Base-by-base conservation (phyloP, 257 asterid species). In the Knoxia roxburghii region DNA sequence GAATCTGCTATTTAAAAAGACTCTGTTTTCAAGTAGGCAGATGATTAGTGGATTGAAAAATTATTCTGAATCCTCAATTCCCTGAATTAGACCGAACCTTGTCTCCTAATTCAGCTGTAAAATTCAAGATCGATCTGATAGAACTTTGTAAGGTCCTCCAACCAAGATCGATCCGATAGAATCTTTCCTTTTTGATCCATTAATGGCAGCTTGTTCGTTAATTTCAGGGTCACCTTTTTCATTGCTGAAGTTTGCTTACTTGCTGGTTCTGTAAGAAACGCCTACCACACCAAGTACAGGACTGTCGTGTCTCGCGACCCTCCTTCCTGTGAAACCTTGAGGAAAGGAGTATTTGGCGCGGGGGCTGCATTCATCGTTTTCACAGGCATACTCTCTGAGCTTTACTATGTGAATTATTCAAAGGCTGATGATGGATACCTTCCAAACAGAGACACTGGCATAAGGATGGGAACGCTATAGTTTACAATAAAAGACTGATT, bases 321-420 rank as follows among this genome's bases (percentile, higher is more conserved):
- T 54, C 95, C 87, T n/a, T 78, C 95, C 5, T 90, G 97, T 46
- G 96, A 86, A 82, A 83, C 77, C 23, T 77, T 90, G 85, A 79
- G 97, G 10, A 85, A 79, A 85, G 97, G 97, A 61, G 85, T 88
- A 40, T 90, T 88, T 53, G 97, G 90, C 26, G 95, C 93, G 7
- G 97, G 86, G 18, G 96, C 96, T 30, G 97, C 97, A 12, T 86
- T 90, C 70, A 68, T 88, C 6, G 80, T 90, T 65, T 79, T 90
- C 64, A 90, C 97, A 0, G 90, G 93, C 61, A 76, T 86, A 41
- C 37, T 81, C 37, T 90, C 97, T 45, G 85, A 83, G 79, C 82
- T 90, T 35, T 90, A 75, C 62, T 88, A 88, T 0, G 89, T 76
- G 26, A 83, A 82, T 77, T 86, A 80, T 66, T 81, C 97, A 18